Evolutionary conservation across 495 filamentous ascomycete species (phyloP).

Genomic region (Penicillium verhagenii): DNA sequence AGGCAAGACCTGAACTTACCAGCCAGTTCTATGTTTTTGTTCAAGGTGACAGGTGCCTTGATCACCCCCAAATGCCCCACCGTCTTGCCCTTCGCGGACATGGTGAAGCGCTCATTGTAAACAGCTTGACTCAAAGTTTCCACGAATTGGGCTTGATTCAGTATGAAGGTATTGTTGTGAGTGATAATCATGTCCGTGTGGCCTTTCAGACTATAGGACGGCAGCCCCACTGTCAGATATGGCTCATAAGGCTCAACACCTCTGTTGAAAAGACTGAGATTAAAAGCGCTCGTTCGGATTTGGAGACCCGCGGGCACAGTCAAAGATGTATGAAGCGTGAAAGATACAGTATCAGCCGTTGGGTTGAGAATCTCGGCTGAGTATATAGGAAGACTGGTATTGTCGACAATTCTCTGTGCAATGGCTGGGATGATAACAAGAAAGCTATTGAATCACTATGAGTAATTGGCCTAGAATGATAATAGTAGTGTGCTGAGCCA

Average conservation of each 20-base stretch:
- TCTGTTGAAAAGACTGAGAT: constrained; percentile 37
- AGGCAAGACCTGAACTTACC: too few species aligned
- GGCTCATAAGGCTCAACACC: constrained; percentile 29
- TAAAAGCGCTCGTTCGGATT: constrained; percentile 32
- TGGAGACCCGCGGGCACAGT: constrained; percentile 31
- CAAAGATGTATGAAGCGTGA: constrained; percentile 36
- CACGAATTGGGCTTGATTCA: constrained; percentile 36
- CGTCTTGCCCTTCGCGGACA: constrained; percentile 37
- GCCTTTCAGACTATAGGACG: constrained; percentile 31
- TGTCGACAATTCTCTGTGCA: constrained; percentile 40
- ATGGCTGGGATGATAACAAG: constrained; percentile 39
- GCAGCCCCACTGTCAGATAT: constrained; percentile 35
- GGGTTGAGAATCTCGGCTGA: constrained; percentile 34
- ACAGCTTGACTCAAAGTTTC: constrained; percentile 38
- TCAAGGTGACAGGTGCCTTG: constrained; percentile 32
- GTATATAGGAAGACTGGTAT: constrained; percentile 38
- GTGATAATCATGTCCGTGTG: constrained; percentile 35
- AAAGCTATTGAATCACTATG: constrained; percentile 11
- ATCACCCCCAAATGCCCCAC: constrained; percentile 36
- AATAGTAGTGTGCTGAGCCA: too few species aligned
- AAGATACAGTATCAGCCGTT: constrained; percentile 31
- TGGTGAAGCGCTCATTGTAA: constrained; percentile 28
- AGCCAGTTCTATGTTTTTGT: constrained; percentile 39
- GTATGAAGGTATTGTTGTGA: constrained; percentile 34
- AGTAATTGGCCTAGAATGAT: not conserved